Conservation (phyloP, 345 rosid genomes). For the Syzygium aqueum region DNA sequence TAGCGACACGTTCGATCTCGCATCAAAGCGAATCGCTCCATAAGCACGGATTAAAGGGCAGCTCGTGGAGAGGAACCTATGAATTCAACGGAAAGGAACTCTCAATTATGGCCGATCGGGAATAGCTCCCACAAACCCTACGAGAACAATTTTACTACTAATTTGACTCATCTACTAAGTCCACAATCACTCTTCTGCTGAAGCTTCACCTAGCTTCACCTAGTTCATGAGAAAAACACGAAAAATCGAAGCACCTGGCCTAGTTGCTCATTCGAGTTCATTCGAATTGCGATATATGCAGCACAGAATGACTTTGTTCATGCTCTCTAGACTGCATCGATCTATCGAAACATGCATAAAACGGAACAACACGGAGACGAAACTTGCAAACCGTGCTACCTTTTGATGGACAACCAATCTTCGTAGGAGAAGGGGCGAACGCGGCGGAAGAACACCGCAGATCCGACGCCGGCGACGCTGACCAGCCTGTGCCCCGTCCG, state of each 20-base stretch:
- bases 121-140: neutral
- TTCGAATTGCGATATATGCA: neutral
- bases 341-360: neutral
- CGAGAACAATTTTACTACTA: neutral
- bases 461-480: slow-evolving; percentile 80
- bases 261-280: neutral
- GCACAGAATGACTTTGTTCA: neutral
- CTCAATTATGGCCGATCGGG: fast-evolving
- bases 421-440: slow-evolving; percentile 62
- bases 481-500: slow-evolving; percentile 15
- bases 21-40: slow-evolving; percentile 83
- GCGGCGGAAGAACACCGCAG: slow-evolving; percentile 59
- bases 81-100: neutral
- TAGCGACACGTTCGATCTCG: slow-evolving; percentile 35
- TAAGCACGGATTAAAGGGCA: slow-evolving; percentile 84
- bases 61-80: slow-evolving; percentile 54
- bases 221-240: neutral
- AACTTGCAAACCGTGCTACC: slow-evolving; percentile 19
- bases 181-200: neutral
- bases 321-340: fast-evolving
- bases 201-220: neutral
- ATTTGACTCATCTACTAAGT: neutral
- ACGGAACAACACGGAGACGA: neutral
- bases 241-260: neutral
- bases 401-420: slow-evolving; percentile 71